Conservation (phyloP, 768 basidiomycete genomes). For the Lactifluus volemus region DNA sequence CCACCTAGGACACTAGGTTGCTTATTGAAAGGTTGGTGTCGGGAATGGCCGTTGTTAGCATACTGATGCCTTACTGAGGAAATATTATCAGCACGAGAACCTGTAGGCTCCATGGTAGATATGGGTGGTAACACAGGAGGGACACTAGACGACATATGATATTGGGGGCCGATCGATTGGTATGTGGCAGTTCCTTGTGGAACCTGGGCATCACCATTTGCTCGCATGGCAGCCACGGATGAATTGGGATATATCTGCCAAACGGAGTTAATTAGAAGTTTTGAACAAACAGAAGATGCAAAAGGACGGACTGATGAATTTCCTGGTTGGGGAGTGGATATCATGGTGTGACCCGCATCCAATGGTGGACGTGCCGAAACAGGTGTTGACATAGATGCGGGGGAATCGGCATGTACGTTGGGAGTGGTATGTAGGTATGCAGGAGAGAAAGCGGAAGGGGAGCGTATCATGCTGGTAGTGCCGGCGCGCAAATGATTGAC, state of each 20-base stretch:
- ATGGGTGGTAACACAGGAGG: conserved; percentile 17
- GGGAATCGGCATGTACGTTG: conserved; percentile 50
- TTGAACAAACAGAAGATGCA: not conserved
- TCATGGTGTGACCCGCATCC: conserved; percentile 22
- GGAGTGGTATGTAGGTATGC: conserved; percentile 58
- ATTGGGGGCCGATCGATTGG: conserved; percentile 2
- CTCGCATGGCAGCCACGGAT: not conserved
- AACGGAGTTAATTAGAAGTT: not conserved
- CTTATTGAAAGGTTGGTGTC: conserved; percentile 19
- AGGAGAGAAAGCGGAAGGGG: conserved; percentile 52
- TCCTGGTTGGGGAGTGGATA: conserved; percentile 21
- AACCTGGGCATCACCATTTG: conserved; percentile 3
- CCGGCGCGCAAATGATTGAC: conserved; percentile 65
- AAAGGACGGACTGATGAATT: conserved; percentile 25
- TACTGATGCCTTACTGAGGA: conserved; percentile 54
- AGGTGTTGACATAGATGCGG: conserved; percentile 33
- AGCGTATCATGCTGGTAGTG: conserved; percentile 40
- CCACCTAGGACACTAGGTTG: conserved; percentile 18
- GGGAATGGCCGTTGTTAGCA: conserved; percentile 31
- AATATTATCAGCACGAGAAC: conserved; percentile 31
- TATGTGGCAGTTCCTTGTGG: conserved; percentile 9
- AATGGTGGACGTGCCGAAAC: conserved; percentile 27
- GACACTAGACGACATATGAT: conserved; percentile 5
- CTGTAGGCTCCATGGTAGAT: conserved; percentile 17
- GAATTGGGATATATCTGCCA: conserved; percentile 15